Evolutionary conservation across 441 rosid species (phyloP).

Genomic region (Lepidium campestre): DNA sequence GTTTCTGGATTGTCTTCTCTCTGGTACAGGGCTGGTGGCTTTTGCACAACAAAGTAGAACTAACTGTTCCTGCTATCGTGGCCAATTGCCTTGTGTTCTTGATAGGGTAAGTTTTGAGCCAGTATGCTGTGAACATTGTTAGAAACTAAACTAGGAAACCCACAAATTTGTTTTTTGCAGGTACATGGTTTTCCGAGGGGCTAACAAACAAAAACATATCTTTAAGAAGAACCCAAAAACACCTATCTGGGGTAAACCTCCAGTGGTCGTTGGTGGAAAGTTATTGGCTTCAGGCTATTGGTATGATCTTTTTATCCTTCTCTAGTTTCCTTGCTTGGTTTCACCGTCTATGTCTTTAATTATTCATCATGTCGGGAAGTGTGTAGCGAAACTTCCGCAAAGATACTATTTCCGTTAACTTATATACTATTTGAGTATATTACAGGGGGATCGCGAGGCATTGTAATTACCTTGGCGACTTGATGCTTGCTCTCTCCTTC

Average conservation of each 20-base stretch:
- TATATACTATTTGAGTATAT: background rate
- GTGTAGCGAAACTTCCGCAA: background rate
- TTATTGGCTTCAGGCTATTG: constrained; percentile 92
- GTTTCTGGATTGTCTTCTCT: constrained; percentile 16
- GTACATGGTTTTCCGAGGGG: constrained; percentile 78
- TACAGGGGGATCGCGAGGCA: constrained; percentile 95
- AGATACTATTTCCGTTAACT: background rate
- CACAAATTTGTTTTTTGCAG: constrained; percentile 32
- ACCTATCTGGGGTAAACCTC: constrained; percentile 78
- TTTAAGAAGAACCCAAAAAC: constrained; percentile 85
- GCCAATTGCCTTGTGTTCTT: constrained; percentile 62
- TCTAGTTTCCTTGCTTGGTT: background rate
- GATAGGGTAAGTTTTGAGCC: constrained; percentile 52
- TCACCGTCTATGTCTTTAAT: background rate
- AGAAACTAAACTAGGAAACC: background rate
- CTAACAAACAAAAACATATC: constrained; percentile 81
- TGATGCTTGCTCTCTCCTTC: constrained; percentile 81
- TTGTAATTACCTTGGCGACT: constrained; percentile 88
- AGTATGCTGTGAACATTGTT: background rate
- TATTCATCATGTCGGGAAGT: background rate
- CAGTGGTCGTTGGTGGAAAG: constrained; percentile 75
- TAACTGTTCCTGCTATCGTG: constrained; percentile 47
- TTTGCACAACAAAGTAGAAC: constrained; percentile 62
- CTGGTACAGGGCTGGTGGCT: constrained; percentile 90
- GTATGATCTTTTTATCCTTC: constrained; percentile 27